Evolutionary conservation across 441 rosid species (phyloP).

Genomic region (Erodium texanum): DNA sequence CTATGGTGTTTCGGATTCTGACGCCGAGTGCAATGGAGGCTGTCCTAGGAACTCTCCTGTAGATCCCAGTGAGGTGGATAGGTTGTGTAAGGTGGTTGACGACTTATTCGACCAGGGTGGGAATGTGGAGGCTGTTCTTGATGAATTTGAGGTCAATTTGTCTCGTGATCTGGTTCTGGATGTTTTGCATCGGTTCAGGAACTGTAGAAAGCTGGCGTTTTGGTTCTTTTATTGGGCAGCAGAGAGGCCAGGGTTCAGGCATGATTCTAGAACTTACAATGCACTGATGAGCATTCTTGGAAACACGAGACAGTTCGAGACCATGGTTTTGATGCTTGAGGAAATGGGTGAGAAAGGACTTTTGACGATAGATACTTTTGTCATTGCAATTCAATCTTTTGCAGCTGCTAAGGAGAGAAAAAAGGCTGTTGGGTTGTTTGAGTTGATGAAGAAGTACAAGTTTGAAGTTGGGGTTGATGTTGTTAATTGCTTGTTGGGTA

Average conservation of each 20-base stretch:
- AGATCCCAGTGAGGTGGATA: conserved; percentile 45
- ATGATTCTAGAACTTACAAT: conserved; percentile 70
- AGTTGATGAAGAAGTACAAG: conserved; percentile 80
- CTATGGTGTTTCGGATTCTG: conserved; percentile 25
- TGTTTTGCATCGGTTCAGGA: conserved; percentile 52
- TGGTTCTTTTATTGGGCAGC: conserved; percentile 84
- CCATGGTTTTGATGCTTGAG: conserved; percentile 71
- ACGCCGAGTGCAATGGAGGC: conserved; percentile 11
- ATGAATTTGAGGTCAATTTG: conserved; percentile 45
- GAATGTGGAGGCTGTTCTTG: conserved; percentile 83
- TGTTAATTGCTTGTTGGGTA: conserved; percentile 61
- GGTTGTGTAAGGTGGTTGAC: conserved; percentile 74
- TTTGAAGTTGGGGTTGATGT: conserved; percentile 52
- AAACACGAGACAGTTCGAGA: conserved; percentile 72
- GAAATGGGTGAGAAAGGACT: conserved; percentile 68
- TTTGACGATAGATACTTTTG: conserved; percentile 60
- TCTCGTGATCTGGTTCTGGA: conserved; percentile 50
- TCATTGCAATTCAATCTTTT: conserved; percentile 61
- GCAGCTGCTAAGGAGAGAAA: conserved; percentile 87
- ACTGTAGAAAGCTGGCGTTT: conserved; percentile 74
- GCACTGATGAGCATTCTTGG: conserved; percentile 64
- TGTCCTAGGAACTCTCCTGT: conserved; percentile 18
- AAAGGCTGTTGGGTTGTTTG: conserved; percentile 75
- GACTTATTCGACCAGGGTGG: conserved; percentile 70
- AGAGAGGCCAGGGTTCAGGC: conserved; percentile 40